Evolutionary conservation across 2,329 filamentous ascomycete species (phyloP).

Genomic region (Rhynchosporium graminicola): DNA sequence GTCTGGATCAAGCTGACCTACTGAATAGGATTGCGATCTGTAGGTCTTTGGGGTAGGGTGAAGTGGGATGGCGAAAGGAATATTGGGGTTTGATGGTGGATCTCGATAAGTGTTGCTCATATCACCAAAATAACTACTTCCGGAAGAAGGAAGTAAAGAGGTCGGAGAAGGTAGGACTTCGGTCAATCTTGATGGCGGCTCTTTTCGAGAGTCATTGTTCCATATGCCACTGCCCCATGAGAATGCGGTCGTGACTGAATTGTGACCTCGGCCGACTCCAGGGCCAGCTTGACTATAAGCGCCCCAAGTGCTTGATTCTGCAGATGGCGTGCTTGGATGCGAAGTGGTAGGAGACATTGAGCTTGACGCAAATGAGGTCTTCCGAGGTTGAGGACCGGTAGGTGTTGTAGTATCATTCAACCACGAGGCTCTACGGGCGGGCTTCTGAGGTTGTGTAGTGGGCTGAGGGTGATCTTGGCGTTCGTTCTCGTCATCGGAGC

Average conservation of each 20-base stretch:
- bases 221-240: slow-evolving; percentile 81
- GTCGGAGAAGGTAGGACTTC: slow-evolving; percentile 78
- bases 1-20: slow-evolving; percentile 82
- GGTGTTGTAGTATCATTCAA: slow-evolving; percentile 76
- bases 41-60: slow-evolving; percentile 92
- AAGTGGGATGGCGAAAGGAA: slow-evolving; percentile 84
- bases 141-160: slow-evolving; percentile 51
- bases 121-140: slow-evolving; percentile 48
- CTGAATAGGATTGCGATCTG: slow-evolving; percentile 94
- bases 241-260: slow-evolving; percentile 52
- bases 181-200: slow-evolving; percentile 70
- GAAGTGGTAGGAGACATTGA: slow-evolving; percentile 79
- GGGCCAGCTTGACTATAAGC: slow-evolving; percentile 48
- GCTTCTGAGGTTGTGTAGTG: slow-evolving; percentile 55
- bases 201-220: slow-evolving; percentile 73
- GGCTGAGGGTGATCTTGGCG: slow-evolving; percentile 54
- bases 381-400: slow-evolving; percentile 63
- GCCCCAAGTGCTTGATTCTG: slow-evolving; percentile 62
- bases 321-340: slow-evolving; percentile 76
- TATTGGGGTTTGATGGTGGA: slow-evolving; percentile 60
- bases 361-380: slow-evolving; percentile 73
- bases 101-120: slow-evolving; percentile 52
- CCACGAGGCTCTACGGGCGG: slow-evolving; percentile 77
- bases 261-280: slow-evolving; percentile 47
- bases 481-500: slow-evolving; percentile 89